Evolutionary conservation across 306 rosid species (phyloP).

Genomic region (Cicer judaicum): DNA sequence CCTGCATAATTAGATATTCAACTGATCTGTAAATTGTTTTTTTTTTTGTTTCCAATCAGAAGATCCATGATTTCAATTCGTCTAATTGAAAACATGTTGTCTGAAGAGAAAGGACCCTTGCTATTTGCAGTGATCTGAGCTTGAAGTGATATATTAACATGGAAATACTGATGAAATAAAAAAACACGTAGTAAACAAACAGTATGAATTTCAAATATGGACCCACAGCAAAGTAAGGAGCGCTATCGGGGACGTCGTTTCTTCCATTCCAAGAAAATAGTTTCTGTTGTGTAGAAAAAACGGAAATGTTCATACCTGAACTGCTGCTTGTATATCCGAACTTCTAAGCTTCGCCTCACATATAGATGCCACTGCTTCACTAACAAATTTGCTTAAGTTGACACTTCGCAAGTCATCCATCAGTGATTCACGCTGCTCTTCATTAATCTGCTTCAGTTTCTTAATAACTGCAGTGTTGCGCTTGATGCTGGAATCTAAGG

Average conservation of each 20-base stretch:
- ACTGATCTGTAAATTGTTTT: not conserved
- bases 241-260: not conserved
- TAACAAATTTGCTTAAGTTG: conserved; percentile 97
- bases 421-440: conserved; percentile 90
- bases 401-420: conserved; percentile 87
- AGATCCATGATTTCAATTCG: not conserved
- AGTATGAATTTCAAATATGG: conserved; percentile 30
- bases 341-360: conserved; percentile 95
- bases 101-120: conserved; percentile 10
- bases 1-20: conserved; percentile 9
- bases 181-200: conserved; percentile 5
- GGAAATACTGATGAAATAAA: conserved; percentile 5
- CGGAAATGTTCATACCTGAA: conserved; percentile 64
- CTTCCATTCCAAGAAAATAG: conserved; percentile 1
- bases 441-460: conserved; percentile 95
- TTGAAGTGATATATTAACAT: conserved; percentile 14
- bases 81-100: not conserved
- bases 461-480: conserved; percentile 96
- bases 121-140: conserved; percentile 21
- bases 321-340: conserved; percentile 94
- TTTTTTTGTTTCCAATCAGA: not conserved
- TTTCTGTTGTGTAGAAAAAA: conserved; percentile 34
- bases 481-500: conserved; percentile 94
- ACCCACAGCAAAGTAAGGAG: conserved; percentile 12
- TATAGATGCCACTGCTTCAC: conserved; percentile 95